Base-by-base conservation (phyloP, 176 grass and related monocot species). In the Hyparrhenia diplandra region DNA sequence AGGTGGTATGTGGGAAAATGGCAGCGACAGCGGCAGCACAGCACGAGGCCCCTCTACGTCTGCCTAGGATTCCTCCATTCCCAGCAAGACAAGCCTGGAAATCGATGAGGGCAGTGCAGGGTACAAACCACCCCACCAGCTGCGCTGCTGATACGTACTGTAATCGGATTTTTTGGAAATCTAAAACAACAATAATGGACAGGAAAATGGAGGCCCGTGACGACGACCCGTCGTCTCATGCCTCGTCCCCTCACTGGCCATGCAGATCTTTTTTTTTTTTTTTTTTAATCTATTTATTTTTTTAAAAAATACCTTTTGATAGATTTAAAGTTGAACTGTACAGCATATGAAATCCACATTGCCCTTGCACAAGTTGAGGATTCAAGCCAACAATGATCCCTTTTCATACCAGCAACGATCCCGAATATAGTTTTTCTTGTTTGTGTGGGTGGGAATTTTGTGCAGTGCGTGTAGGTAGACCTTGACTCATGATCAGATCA, bases 61-160 rank as follows among this genome's bases (percentile, higher is more conserved):
- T 52, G 57, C 57, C 23, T 61, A 21, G 74, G 74, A n/a, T n/a
- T n/a, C n/a, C n/a, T n/a, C n/a, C n/a, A 87, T 83, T 83, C 86
- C 85, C 37, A 47, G 49, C 55, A 64, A 64, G 66, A 72, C 80
- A 45, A 78, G 73, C 73, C 85, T 87, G 66, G 42, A 57, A 72
- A 72, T 77, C 30, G 64, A 64, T 34, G 55, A 71, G 59, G 21
- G 73, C 27, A 71, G 31, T 4, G 40, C 17, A 36, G 45, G 71
- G 83, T 46, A 68, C 39, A 69, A 46, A 52, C 27, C 16, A 49
- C 23, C 47, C 54, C 21, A 63, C 41, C 68, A 80, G 18, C 57
- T 24, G 31, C 20, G 34, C 28, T 34, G 43, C 34, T 23, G 21
- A 24, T 59, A 43, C 49, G 59, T 34, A 34, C 32, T 2, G 32